phyloP scores from a whole-genome alignment of 306 rosid genomes.

The Acacia melanoxylon region DNA sequence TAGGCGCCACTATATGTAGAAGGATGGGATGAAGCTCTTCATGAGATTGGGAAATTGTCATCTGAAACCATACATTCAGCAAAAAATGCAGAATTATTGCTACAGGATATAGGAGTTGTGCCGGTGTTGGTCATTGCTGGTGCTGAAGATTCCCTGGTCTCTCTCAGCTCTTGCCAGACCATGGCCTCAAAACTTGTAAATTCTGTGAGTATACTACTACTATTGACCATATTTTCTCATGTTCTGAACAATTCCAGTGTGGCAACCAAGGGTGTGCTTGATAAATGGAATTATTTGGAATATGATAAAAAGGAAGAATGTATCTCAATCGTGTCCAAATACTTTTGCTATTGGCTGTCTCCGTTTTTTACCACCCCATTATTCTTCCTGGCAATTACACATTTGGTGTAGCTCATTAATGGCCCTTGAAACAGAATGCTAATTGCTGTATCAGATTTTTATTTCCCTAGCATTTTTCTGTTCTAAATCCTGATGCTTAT shows the following conservation, averaged over 20 bases:
- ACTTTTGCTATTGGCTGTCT: neutral
- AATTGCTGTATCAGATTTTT: neutral
- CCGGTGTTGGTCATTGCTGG: constrained; percentile 86
- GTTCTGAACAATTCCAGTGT: constrained; percentile 4
- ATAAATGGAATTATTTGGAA: neutral
- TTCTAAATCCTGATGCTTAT: constrained; percentile 12
- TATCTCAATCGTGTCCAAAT: neutral
- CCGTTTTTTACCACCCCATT: neutral
- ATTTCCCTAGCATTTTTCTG: constrained; percentile 1
- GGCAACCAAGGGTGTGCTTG: constrained; percentile 11
- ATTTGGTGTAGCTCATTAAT: neutral
- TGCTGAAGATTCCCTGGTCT: constrained; percentile 83
- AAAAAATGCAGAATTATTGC: constrained; percentile 62
- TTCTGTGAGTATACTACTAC: constrained; percentile 63
- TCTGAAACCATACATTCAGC: constrained; percentile 61
- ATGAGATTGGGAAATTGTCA: constrained; percentile 93
- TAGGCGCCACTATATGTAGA: constrained; percentile 91
- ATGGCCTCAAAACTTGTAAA: constrained; percentile 87
- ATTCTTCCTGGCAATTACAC: neutral
- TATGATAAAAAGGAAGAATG: neutral
- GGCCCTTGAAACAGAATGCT: neutral
- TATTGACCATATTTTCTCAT: neutral
- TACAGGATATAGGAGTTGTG: constrained; percentile 63
- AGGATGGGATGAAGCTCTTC: constrained; percentile 97
- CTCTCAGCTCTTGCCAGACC: constrained; percentile 72